Base-by-base conservation (phyloP, 345 rosid species). In the Populus nigra region DNA sequence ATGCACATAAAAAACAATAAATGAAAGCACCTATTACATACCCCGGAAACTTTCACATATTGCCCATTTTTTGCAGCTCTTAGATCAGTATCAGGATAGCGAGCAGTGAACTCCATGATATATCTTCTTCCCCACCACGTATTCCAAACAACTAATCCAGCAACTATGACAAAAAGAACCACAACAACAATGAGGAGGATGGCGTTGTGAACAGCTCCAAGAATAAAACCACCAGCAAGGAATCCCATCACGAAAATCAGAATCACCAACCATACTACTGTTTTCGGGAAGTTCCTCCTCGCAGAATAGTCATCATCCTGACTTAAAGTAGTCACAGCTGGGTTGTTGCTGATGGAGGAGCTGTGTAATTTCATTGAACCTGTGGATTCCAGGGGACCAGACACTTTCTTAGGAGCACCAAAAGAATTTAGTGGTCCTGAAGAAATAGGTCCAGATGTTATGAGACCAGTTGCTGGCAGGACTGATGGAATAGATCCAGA, bases 51-150 rank as follows among this genome's bases (percentile, higher is more conserved):
- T 89, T 93, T 93, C 83, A 96, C 97, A 47, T 85, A 89, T 87
- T 96, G 94, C 18, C 99, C 97, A 74, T 92, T 93, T 79, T 90
- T 90, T n/a, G 96, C 96, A 79, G 90, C 89, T 89, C 99, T 85
- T 55, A 93, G 92, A 83, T 93, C 98, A 72, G 92, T 85, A 81
- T 96, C 97, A 25, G 98, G 96, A 80, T 93, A 89, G 67, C 74
- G 87, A 72, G 92, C 87, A 67, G 90, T 85, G 79, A 88, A 91
- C 69, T 88, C 89, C 62, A 83, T 61, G 73, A 92, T 86, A 62
- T 91, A 92, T 55, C 75, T 88, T 83, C 90, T 88, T 18, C 93
- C 99, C 87, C 92, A 88, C 76, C 85, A 89, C 1, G 85, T 76
- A 82, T 96, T 93, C 98, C 95, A 93, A 75, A 82, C 68, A 82